Evolutionary conservation across 2,329 filamentous ascomycete genomes (phyloP).

Genomic region (Pseudomassariella vexata): DNA sequence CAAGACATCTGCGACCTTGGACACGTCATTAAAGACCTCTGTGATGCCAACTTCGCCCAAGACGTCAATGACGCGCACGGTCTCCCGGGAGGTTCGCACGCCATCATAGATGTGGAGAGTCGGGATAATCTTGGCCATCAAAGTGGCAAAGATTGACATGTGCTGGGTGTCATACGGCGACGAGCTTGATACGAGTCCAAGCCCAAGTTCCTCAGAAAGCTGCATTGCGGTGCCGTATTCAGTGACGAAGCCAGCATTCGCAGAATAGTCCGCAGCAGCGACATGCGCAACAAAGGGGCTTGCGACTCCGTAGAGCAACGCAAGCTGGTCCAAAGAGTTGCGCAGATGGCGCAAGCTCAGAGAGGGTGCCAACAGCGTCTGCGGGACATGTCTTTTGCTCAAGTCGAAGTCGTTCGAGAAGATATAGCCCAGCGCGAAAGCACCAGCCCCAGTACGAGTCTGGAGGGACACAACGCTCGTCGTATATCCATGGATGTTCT

Average conservation of each 20-base stretch:
- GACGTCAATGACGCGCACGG: slow-evolving; percentile 75
- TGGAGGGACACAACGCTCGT: slow-evolving; percentile 77
- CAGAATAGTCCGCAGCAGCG: slow-evolving; percentile 80
- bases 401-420: slow-evolving; percentile 97
- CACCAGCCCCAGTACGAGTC: slow-evolving; percentile 81
- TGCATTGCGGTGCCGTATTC: slow-evolving; percentile 81
- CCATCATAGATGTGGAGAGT: slow-evolving; percentile 87
- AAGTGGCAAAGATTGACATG: slow-evolving; percentile 83
- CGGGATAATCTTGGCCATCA: slow-evolving; percentile 73
- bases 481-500: slow-evolving; percentile 76
- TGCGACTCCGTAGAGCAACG: slow-evolving; percentile 82
- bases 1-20: slow-evolving; percentile 51
- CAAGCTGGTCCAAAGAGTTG: slow-evolving; percentile 82
- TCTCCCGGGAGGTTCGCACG: slow-evolving; percentile 75
- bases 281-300: slow-evolving; percentile 92
- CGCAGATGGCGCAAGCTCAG: slow-evolving; percentile 76
- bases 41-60: slow-evolving; percentile 66
- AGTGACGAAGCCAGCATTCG: slow-evolving; percentile 65
- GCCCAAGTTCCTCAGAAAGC: slow-evolving; percentile 81
- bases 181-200: slow-evolving; percentile 78
- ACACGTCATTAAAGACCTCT: slow-evolving; percentile 60
- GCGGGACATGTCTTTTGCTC: slow-evolving; percentile 83
- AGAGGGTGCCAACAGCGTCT: slow-evolving; percentile 83
- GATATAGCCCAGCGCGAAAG: slow-evolving; percentile 90
- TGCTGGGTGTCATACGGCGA: slow-evolving; percentile 92